Base-by-base conservation (phyloP, 2,329 filamentous ascomycete species). In the Aspergillus caelatus region DNA sequence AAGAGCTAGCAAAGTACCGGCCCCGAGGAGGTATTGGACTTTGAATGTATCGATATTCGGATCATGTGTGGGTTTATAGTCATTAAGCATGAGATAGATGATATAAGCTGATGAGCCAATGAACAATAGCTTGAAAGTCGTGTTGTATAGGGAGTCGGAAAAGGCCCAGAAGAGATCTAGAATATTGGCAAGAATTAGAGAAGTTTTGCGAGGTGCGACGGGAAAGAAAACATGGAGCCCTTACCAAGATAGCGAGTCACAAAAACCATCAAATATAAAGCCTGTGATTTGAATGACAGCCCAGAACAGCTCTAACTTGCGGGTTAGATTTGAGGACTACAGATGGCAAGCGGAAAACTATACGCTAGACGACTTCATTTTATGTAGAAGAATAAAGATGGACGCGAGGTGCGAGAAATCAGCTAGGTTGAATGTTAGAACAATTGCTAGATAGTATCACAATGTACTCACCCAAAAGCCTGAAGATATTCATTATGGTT, bases 241-340 rank as follows among this genome's bases (percentile, higher is more conserved):
- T 61, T 82, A 92, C 91, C 91, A 67, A 99, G 87, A 80, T 99
- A 99, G 75, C 95, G 88, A 66, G 94, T 96, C 50, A 96, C 78
- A 80, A 99, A 99, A 73, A 99, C 95, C 52, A 97, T 83, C 70
- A 98, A 84, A 81, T 99, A 99, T 62, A 99, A 86, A 57, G 90
- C 92, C 85, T 99, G 95, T 66, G 94, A 97, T 80, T 99, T 99
- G 87, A 99, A 98, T 19, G 95, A 99, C 80, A 99, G 94, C 72
- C 95, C 95, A 48, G 94, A 90, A 78, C 94, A 97, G 84, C 94
- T 97, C 94, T 97, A 52, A 60, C 36, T 48, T 65, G 30, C 26
- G 21, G 12, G 58, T 61, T 43, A 62, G 26, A 16, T 23, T 41
- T 41, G 23, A 26, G 12, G 11, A 50, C 45, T n/a, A 23, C 26